Evolutionary conservation across 768 basidiomycete genomes (phyloP).

Genomic region (Podaxis carcinomalis): DNA sequence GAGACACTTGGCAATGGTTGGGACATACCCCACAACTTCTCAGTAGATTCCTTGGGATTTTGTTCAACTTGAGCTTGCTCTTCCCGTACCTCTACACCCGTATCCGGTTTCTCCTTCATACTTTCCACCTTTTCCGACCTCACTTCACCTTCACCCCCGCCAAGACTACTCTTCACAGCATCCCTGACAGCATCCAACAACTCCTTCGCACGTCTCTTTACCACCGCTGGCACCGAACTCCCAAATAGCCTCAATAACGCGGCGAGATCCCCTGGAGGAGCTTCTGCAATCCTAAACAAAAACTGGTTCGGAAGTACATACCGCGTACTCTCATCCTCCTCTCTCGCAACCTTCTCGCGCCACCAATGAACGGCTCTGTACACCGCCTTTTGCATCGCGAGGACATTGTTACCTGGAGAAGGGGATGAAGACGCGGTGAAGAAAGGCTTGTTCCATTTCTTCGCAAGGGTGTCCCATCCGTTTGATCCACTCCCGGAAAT

Average conservation of each 20-base stretch:
- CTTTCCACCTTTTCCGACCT: slow-evolving; percentile 14
- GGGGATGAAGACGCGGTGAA: slow-evolving; percentile 18
- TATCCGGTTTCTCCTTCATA: slow-evolving; percentile 13
- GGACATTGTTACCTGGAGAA: slow-evolving; percentile 29
- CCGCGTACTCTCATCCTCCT: slow-evolving; percentile 85
- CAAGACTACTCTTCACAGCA: slow-evolving; percentile 34
- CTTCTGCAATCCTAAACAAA: slow-evolving; percentile 70
- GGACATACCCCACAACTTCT: slow-evolving; percentile 22
- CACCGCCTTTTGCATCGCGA: slow-evolving; percentile 50
- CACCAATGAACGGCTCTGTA: slow-evolving; percentile 75
- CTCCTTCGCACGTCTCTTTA: slow-evolving; percentile 60
- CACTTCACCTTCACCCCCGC: slow-evolving; percentile 11
- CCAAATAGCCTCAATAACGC: slow-evolving; percentile 57
- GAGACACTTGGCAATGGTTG: background rate
- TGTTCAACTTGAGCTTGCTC: background rate
- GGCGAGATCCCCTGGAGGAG: slow-evolving; percentile 61
- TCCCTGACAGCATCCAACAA: slow-evolving; percentile 57
- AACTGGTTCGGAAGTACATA: slow-evolving; percentile 73
- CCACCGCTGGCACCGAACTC: slow-evolving; percentile 51
- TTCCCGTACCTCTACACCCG: slow-evolving; percentile 7
- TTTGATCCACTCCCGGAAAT: slow-evolving; percentile 57
- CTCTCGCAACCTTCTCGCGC: slow-evolving; percentile 75
- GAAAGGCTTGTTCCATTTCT: slow-evolving; percentile 73
- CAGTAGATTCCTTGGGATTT: slow-evolving; percentile 20
- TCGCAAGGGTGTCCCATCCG: slow-evolving; percentile 77